phyloP scores from a whole-genome alignment of 345 rosid species.

The Eucalyptus regnans region DNA sequence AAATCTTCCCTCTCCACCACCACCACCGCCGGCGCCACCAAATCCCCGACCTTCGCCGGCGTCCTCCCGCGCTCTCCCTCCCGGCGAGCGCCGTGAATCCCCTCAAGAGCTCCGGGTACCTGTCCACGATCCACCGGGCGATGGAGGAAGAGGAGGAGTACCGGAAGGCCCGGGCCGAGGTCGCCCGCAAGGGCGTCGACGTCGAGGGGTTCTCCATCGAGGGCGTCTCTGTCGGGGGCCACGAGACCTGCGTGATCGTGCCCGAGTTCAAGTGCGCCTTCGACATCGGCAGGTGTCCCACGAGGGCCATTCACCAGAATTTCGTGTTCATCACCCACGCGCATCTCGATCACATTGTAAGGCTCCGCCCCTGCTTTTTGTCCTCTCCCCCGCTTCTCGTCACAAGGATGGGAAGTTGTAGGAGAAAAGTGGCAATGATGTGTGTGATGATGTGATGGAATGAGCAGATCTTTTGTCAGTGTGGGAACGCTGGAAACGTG shows the following conservation, averaged over 20 bases:
- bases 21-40: constrained; percentile 7
- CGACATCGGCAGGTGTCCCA: constrained; percentile 86
- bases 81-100: constrained; percentile 12
- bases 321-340: constrained; percentile 87
- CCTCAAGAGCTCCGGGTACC: constrained; percentile 29
- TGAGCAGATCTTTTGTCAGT: not conserved
- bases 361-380: not conserved
- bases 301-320: constrained; percentile 87
- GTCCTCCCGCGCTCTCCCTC: not conserved
- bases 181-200: constrained; percentile 52
- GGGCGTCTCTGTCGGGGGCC: constrained; percentile 81
- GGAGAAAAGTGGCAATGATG: not conserved
- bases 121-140: constrained; percentile 61
- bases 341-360: constrained; percentile 92
- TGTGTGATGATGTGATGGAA: not conserved
- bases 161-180: constrained; percentile 78
- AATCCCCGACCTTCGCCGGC: not conserved
- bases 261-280: constrained; percentile 89
- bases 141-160: constrained; percentile 86
- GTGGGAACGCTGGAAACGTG: not conserved
- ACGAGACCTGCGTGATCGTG: constrained; percentile 79
- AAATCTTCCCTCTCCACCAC: constrained; percentile 20
- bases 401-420: not conserved
- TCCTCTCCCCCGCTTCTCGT: not conserved
- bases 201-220: constrained; percentile 75